Evolutionary conservation across 2,329 filamentous ascomycete genomes (phyloP).

Genomic region (Balansia obtecta): DNA sequence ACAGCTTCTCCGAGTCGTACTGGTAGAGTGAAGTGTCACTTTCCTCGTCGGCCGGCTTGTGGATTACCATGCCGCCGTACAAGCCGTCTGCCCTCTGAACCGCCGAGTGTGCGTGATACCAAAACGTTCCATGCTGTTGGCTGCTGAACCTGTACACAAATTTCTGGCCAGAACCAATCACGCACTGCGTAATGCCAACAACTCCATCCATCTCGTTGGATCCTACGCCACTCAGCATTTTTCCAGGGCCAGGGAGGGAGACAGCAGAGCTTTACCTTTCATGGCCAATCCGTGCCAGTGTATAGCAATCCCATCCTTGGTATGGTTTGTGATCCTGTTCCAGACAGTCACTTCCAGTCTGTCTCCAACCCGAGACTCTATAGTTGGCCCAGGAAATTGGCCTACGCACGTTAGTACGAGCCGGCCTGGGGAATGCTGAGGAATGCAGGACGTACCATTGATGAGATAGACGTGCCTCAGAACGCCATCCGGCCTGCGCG

Average conservation of each 20-base stretch:
- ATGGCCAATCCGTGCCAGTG: conserved; percentile 62
- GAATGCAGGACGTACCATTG: conserved; percentile 23
- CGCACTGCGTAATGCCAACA: conserved; percentile 46
- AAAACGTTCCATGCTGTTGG: conserved; percentile 45
- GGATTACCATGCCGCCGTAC: conserved; percentile 19
- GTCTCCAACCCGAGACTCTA: conserved; percentile 32
- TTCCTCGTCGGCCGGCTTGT: conserved; percentile 16
- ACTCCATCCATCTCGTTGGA: conserved; percentile 49
- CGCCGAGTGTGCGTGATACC: conserved; percentile 54
- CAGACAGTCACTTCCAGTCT: conserved; percentile 26
- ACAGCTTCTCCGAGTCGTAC: conserved; percentile 21
- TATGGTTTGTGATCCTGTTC: conserved; percentile 20
- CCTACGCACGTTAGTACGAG: conserved; percentile 8
- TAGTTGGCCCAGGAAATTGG: conserved; percentile 30
- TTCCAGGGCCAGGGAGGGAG: neutral
- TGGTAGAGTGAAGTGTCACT: conserved; percentile 9
- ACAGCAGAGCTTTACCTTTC: conserved; percentile 24
- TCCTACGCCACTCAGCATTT: conserved; percentile 19
- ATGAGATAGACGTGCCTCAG: conserved; percentile 34
- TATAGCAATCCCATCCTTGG: conserved; percentile 32
- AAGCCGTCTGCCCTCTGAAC: conserved; percentile 26
- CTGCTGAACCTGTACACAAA: conserved; percentile 45
- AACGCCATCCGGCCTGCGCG: conserved; percentile 34
- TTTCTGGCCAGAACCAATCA: conserved; percentile 40
- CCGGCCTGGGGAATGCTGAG: neutral